A percentile compares a stretch with the other conserved stretches of the same genome.
phyloP scores from a whole-genome alignment of 2,329 filamentous ascomycete species.

The Fusarium brevicatenulatum region DNA sequence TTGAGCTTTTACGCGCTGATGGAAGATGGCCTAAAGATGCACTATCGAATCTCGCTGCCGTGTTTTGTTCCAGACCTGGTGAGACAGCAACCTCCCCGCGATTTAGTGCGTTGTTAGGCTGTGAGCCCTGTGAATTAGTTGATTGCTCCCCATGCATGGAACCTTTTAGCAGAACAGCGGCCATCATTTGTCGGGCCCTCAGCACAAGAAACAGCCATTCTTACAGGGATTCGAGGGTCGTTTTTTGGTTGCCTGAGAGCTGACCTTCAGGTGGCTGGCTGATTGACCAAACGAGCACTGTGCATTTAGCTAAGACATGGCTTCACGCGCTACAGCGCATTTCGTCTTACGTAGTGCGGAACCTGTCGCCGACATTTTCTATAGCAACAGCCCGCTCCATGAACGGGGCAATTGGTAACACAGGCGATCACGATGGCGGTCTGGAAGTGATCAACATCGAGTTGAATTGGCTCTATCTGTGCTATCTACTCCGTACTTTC shows the following conservation, averaged over 20 bases:
- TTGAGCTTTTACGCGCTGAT: not conserved
- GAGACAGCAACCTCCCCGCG: not conserved
- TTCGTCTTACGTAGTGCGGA: not conserved
- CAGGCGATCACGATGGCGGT: not conserved
- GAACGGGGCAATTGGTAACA: not conserved
- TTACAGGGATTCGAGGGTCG: not conserved
- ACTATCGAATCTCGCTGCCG: not conserved
- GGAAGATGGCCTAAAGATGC: not conserved
- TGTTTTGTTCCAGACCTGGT: not conserved
- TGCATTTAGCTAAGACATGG: not conserved
- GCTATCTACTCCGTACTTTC: not conserved
- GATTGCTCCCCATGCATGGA: not conserved
- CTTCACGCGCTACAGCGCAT: not conserved
- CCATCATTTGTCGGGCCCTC: not conserved
- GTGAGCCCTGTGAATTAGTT: not conserved
- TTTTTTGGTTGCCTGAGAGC: not conserved
- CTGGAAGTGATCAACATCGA: not conserved
- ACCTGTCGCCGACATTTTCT: not conserved
- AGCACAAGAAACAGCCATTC: not conserved
- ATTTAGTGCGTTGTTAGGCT: not conserved
- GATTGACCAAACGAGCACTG: not conserved
- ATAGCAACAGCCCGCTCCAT: not conserved
- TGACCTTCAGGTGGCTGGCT: slow-evolving; percentile 1
- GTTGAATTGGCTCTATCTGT: not conserved
- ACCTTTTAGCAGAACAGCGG: not conserved